phyloP scores from a whole-genome alignment of 768 basidiomycete species.

The Fistulinella prunicolor region DNA sequence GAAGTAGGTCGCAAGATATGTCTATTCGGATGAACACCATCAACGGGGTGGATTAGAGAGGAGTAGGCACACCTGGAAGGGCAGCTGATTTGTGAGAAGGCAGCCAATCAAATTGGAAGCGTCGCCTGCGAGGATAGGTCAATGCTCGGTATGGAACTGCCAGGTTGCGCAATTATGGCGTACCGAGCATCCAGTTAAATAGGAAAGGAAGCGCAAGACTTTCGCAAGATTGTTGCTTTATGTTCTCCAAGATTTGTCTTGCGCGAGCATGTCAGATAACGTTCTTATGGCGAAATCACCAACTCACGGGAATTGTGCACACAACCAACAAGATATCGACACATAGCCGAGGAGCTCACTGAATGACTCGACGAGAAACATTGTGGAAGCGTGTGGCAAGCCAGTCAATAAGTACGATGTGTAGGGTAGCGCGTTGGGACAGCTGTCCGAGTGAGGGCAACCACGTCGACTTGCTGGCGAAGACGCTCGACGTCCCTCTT shows the following conservation, averaged over 20 bases:
- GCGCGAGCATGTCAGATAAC: constrained; percentile 7
- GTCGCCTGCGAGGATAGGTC: constrained; percentile 58
- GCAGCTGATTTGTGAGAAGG: constrained; percentile 87
- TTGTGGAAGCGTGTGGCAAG: constrained; percentile 1
- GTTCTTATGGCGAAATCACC: constrained; percentile 7
- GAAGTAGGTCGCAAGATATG: constrained; percentile 89
- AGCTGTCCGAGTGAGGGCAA: constrained; percentile 1
- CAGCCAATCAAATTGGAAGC: constrained; percentile 90
- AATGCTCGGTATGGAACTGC: constrained; percentile 1
- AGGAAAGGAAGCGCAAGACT: constrained; percentile 93
- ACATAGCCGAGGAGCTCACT: constrained; percentile 68
- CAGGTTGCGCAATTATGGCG: constrained; percentile 22
- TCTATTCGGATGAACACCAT: constrained; percentile 44
- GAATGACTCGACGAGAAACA: constrained; percentile 29
- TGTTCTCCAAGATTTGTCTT: constrained; percentile 85
- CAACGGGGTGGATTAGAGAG: constrained; percentile 2
- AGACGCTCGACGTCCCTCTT: too few species aligned
- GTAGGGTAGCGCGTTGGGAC: constrained; percentile 18
- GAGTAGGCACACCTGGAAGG: constrained; percentile 76
- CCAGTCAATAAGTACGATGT: constrained; percentile 5
- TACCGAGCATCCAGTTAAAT: constrained; percentile 89
- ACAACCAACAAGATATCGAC: constrained; percentile 78
- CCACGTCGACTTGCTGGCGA: too few species aligned
- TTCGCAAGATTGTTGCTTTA: constrained; percentile 72
- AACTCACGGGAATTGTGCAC: constrained; percentile 86